A percentile compares a stretch with the other conserved stretches of the same genome.
Conservation (phyloP, 306 rosid genomes). For the Gynostemma pentaphyllum region DNA sequence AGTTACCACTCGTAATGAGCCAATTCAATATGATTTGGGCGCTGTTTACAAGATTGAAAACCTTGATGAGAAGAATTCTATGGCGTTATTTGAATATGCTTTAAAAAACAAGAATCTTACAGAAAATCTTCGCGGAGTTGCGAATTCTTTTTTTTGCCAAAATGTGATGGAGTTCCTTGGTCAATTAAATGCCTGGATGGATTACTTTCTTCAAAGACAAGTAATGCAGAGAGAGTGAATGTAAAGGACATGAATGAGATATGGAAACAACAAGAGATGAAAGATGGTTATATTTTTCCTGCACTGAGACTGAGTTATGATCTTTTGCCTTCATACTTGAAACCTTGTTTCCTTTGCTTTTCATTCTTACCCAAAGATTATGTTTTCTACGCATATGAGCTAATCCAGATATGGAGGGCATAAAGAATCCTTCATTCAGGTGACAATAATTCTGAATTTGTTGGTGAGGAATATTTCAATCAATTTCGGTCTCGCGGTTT, state of each 20-base stretch:
- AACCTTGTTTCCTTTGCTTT: constrained; percentile 18
- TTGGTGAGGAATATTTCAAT: constrained; percentile 22
- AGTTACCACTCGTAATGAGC: constrained; percentile 14
- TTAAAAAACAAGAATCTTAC: neutral
- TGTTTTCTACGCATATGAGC: neutral
- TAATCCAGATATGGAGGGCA: constrained; percentile 37
- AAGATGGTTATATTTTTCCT: neutral
- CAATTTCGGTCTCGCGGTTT: constrained; percentile 22
- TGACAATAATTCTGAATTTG: constrained; percentile 7
- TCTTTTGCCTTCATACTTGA: constrained; percentile 11
- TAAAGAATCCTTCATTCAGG: constrained; percentile 19
- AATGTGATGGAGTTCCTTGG: constrained; percentile 18
- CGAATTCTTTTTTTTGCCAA: neutral
- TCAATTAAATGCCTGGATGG: constrained; percentile 1
- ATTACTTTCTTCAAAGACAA: neutral
- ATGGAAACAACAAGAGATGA: neutral
- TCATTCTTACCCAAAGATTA: constrained; percentile 15
- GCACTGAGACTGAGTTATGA: constrained; percentile 8
- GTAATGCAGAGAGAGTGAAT: neutral
- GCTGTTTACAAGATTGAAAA: neutral
- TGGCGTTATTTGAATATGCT: constrained; percentile 1
- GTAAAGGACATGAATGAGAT: neutral
- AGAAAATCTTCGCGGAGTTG: neutral
- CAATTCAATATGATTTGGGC: neutral
- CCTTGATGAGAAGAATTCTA: neutral